Conservation (phyloP, 148 eudicot genomes). For the Rhododendron vialii region DNA sequence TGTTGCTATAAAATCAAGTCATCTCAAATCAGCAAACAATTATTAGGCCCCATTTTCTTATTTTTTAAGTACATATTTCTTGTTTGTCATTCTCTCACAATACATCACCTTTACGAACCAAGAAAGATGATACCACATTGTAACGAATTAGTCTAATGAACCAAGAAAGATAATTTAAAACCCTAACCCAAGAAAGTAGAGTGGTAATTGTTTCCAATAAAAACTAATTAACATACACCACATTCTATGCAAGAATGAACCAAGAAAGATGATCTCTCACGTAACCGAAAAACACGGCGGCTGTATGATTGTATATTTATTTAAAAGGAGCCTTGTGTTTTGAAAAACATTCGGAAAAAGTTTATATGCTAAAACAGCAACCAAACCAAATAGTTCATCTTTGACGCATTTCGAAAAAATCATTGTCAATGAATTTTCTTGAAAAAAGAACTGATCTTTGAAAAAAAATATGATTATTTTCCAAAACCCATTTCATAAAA, state of each 20-base stretch:
- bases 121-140: too few relatives aligned
- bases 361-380: not conserved
- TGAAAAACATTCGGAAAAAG: not conserved
- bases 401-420: not conserved
- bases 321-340: not conserved
- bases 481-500: not conserved
- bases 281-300: not conserved
- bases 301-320: not conserved
- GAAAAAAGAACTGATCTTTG: not conserved
- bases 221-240: not conserved
- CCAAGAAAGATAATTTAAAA: not conserved
- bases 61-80: too few relatives aligned
- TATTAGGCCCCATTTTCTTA: too few relatives aligned
- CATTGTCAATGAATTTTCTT: not conserved
- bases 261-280: not conserved
- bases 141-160: too few relatives aligned
- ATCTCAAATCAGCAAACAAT: not conserved
- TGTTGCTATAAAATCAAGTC: conserved; percentile 32
- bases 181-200: not conserved
- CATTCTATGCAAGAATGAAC: not conserved
- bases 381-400: not conserved
- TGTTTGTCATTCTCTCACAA: too few relatives aligned
- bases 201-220: not conserved
- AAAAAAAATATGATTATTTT: too few relatives aligned
- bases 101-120: too few relatives aligned